These are phyloP conservation scores for Tilletia indica DNA, from an alignment of 1,284 basidiomycete species.

Conservation along the genomic window DNA sequence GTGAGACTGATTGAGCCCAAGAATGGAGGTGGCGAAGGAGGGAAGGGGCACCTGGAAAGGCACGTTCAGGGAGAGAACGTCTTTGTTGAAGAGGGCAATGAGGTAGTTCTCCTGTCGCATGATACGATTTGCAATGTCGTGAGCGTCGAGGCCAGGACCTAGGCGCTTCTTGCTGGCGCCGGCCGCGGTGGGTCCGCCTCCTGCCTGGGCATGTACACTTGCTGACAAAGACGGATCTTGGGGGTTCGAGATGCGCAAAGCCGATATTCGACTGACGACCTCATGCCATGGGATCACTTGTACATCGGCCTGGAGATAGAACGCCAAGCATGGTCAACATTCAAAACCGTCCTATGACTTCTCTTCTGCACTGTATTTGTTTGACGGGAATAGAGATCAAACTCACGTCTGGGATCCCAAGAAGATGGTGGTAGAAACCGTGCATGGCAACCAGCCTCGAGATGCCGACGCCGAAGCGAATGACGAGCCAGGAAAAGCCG, in stretches of 20 bases:
- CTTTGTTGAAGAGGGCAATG: conserved; percentile 95
- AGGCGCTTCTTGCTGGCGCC: conserved; percentile 27
- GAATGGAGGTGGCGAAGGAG: conserved; percentile 20
- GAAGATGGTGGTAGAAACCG: conserved; percentile 70
- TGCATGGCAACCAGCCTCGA: conserved; percentile 84
- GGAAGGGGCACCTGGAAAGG: conserved; percentile 66
- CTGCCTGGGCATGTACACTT: background rate
- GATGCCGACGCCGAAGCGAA: conserved; percentile 62
- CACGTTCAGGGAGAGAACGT: conserved; percentile 78
- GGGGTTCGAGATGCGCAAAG: conserved; percentile 45
- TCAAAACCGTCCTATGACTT: no score
- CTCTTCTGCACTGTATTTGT: no score
- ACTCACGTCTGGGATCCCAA: conserved; percentile 63
- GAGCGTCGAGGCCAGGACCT: conserved; percentile 67
- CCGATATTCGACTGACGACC: conserved; percentile 76
- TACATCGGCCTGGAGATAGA: conserved; percentile 75
- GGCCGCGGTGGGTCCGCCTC: conserved; percentile 21
- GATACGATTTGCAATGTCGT: conserved; percentile 93
- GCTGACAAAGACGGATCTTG: conserved; percentile 7
- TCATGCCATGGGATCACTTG: conserved; percentile 96
- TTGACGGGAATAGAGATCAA: no score
- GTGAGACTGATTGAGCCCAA: conserved; percentile 22
- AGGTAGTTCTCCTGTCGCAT: conserved; percentile 97
- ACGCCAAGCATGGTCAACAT: no score
- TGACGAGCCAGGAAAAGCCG: conserved; percentile 68